Percentiles rank a stretch among this genome's conserved stretches.
phyloP scores from a whole-genome alignment of 257 asterid species.

The Solanum raphanifolium region DNA sequence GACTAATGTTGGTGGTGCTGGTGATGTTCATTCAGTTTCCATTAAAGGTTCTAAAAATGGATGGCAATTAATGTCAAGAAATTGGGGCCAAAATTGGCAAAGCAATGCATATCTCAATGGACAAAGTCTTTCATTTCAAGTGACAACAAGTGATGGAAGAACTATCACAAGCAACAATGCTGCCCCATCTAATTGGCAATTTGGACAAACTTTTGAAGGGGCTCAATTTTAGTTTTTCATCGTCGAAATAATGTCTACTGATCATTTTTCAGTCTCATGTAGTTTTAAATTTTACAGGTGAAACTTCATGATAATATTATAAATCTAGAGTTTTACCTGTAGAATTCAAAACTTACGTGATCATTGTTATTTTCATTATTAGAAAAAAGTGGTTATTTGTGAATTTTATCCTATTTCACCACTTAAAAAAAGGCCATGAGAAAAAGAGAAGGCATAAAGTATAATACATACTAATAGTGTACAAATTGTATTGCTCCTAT shows the following conservation, averaged over 20 bases:
- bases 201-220: constrained; percentile 80
- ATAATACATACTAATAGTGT: background rate
- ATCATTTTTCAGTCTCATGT: background rate
- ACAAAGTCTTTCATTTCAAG: constrained; percentile 64
- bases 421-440: background rate
- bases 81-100: constrained; percentile 99
- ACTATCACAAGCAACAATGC: constrained; percentile 50
- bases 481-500: background rate
- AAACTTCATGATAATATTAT: background rate
- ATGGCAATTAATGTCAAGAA: constrained; percentile 79
- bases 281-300: background rate
- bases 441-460: background rate
- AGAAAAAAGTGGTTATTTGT: background rate
- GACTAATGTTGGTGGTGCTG: constrained; percentile 82
- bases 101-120: constrained; percentile 63
- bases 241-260: background rate
- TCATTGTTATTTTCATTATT: background rate
- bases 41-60: constrained; percentile 67
- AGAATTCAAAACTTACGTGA: background rate
- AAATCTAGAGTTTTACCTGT: background rate
- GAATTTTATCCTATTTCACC: background rate
- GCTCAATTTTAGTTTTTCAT: constrained; percentile 32
- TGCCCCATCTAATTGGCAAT: constrained; percentile 62
- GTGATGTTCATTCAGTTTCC: constrained; percentile 73
- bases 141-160: constrained; percentile 73